Percentiles rank a stretch among this genome's conserved stretches.
Evolutionary conservation across 2,329 filamentous ascomycete genomes (phyloP).

Genomic region (Emergomyces pasteurianus): DNA sequence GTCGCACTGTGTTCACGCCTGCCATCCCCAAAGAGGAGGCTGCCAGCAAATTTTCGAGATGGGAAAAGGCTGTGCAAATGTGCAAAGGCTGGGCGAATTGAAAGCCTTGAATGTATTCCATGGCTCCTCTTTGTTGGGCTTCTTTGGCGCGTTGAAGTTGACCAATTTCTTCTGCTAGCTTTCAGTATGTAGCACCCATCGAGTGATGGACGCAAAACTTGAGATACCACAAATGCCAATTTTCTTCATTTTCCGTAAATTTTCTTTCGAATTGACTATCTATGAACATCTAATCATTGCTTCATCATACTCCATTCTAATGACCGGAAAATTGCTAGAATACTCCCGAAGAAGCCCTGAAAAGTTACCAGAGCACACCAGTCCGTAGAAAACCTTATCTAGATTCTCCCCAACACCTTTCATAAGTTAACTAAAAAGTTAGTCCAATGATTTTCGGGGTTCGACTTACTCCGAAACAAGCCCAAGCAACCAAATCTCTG

Average conservation of each 20-base stretch:
- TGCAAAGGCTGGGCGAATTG: constrained; percentile 52
- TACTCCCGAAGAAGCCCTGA: neutral
- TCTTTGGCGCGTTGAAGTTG: neutral
- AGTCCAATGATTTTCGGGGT: no score
- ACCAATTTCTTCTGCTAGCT: neutral
- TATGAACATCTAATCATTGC: neutral
- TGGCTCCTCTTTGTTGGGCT: neutral
- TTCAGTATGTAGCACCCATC: neutral
- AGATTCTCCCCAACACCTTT: neutral
- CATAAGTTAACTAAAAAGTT: no score
- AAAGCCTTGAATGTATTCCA: neutral
- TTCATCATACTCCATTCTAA: neutral
- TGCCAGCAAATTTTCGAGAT: constrained; percentile 53
- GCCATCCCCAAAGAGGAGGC: constrained; percentile 48
- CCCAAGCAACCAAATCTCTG: no score
- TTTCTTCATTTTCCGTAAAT: neutral
- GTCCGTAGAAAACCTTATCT: no score
- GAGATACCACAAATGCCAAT: neutral
- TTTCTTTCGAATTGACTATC: neutral
- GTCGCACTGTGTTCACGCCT: constrained; percentile 59
- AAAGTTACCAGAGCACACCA: neutral
- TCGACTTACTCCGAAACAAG: no score
- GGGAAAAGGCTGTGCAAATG: constrained; percentile 71
- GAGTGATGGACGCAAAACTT: neutral
- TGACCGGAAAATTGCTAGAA: neutral